These are phyloP conservation scores for Chara braunii DNA, from an alignment of 139 green algal species.

Conservation along the genomic window DNA sequence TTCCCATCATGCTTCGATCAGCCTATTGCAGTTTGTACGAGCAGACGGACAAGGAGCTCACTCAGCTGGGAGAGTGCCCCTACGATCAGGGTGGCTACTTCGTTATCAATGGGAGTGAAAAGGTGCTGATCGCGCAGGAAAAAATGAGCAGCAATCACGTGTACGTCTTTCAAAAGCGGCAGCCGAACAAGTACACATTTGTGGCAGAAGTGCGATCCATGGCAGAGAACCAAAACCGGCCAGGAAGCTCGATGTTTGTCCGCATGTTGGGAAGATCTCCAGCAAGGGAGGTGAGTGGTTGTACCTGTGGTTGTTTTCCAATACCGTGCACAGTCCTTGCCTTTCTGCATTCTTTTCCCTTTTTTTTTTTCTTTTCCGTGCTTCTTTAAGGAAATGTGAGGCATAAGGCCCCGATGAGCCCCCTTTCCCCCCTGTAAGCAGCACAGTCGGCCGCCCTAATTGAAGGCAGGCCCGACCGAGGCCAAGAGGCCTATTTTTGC, in stretches of 20 bases:
- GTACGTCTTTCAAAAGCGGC: constrained; percentile 93
- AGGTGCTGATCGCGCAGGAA: constrained; percentile 98
- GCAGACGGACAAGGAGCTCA: constrained; percentile 71
- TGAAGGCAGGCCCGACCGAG: no score
- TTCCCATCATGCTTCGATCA: constrained; percentile 97
- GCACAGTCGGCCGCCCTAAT: no score
- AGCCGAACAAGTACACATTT: constrained; percentile 87
- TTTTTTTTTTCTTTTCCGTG: no score
- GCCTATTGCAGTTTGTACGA: constrained; percentile 81
- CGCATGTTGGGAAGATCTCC: constrained; percentile 58
- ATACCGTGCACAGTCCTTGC: no score
- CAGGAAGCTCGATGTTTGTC: constrained; percentile 67
- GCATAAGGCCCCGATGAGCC: no score
- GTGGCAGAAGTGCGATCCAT: constrained; percentile 68
- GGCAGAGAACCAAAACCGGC: constrained; percentile 72
- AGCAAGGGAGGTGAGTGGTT: background rate
- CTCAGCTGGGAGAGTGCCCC: constrained; percentile 86
- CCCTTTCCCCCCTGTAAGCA: no score
- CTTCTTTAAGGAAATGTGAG: no score
- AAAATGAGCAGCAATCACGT: constrained; percentile 96
- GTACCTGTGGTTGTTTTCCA: no score
- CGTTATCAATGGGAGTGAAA: constrained; percentile 96
- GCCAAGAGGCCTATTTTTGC: no score
- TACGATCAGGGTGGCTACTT: constrained; percentile 98
- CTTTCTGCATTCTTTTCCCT: no score